Evolutionary conservation across 2,329 filamentous ascomycete species (phyloP).

Genomic region (Cucurbitaria berberidis): DNA sequence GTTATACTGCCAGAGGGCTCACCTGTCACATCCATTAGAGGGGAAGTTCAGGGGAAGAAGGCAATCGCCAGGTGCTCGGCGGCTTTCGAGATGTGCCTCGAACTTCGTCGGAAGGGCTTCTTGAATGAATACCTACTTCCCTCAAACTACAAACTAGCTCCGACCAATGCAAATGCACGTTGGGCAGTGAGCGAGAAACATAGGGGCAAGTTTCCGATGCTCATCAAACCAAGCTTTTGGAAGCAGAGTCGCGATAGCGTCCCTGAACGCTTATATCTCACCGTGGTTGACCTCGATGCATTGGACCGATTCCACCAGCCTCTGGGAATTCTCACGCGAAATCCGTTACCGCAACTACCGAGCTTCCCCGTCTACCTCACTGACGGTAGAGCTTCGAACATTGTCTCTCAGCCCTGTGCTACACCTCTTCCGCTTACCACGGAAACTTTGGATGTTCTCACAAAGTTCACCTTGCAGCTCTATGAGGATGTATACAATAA

Average conservation of each 20-base stretch:
- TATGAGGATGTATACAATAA: constrained; percentile 93
- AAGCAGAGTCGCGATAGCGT: constrained; percentile 49
- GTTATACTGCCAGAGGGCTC: constrained; percentile 77
- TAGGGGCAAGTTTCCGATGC: constrained; percentile 78
- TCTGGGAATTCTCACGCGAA: constrained; percentile 73
- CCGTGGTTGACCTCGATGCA: constrained; percentile 66
- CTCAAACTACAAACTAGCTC: constrained; percentile 72
- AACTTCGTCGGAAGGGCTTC: constrained; percentile 69
- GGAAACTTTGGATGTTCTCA: constrained; percentile 62
- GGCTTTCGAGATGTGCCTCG: constrained; percentile 80
- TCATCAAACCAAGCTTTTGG: constrained; percentile 81
- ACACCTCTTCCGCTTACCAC: constrained; percentile 54
- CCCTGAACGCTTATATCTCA: constrained; percentile 65
- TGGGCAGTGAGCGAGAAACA: constrained; percentile 84
- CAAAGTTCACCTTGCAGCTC: constrained; percentile 73
- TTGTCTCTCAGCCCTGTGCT: constrained; percentile 58
- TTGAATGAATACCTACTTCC: constrained; percentile 79
- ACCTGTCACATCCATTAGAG: constrained; percentile 70
- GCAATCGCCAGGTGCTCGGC: constrained; percentile 84
- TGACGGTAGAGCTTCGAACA: constrained; percentile 63
- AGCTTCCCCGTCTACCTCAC: constrained; percentile 75
- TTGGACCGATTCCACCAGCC: constrained; percentile 67
- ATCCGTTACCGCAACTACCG: constrained; percentile 68
- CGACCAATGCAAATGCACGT: constrained; percentile 83
- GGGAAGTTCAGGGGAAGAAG: constrained; percentile 71